A percentile compares a stretch with the other conserved stretches of the same genome.
These are phyloP conservation scores for Mycena vitilis DNA, from an alignment of 768 basidiomycete species.

Conservation along the genomic window DNA sequence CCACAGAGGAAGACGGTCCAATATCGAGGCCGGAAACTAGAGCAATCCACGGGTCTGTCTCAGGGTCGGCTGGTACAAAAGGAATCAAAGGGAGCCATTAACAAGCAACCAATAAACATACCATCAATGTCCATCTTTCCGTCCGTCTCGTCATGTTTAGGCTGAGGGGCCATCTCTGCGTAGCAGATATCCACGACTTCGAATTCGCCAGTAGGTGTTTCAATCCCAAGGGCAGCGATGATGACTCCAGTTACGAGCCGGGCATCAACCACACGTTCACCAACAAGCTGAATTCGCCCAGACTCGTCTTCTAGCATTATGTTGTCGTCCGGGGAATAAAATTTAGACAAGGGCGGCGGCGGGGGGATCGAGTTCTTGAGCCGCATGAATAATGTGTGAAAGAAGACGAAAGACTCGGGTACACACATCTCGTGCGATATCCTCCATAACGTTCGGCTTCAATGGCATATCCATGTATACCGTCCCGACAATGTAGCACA, in stretches of 20 bases:
- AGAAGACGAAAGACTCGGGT: background rate
- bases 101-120: too few relatives aligned
- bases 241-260: conserved; percentile 92
- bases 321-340: conserved; percentile 80
- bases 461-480: conserved; percentile 99
- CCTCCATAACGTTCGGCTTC: conserved; percentile 97
- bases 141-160: conserved; percentile 40
- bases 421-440: conserved; percentile 92
- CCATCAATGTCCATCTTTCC: conserved; percentile 80
- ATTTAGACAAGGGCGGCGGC: conserved; percentile 80
- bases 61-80: conserved; percentile 22
- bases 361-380: conserved; percentile 88
- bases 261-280: conserved; percentile 69
- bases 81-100: conserved; percentile 18
- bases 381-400: conserved; percentile 20
- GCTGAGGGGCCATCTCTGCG: conserved; percentile 83
- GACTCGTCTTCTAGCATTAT: conserved; percentile 97
- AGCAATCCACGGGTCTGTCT: conserved; percentile 82
- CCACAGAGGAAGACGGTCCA: conserved; percentile 69
- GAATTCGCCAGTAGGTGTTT: conserved; percentile 91
- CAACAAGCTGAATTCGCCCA: conserved; percentile 90
- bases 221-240: conserved; percentile 89
- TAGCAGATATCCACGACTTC: conserved; percentile 92
- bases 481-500: conserved; percentile 94
- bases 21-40: conserved; percentile 88